Conservation (phyloP, 2,329 filamentous ascomycete genomes). For the Ophiocordyceps unilateralis region DNA sequence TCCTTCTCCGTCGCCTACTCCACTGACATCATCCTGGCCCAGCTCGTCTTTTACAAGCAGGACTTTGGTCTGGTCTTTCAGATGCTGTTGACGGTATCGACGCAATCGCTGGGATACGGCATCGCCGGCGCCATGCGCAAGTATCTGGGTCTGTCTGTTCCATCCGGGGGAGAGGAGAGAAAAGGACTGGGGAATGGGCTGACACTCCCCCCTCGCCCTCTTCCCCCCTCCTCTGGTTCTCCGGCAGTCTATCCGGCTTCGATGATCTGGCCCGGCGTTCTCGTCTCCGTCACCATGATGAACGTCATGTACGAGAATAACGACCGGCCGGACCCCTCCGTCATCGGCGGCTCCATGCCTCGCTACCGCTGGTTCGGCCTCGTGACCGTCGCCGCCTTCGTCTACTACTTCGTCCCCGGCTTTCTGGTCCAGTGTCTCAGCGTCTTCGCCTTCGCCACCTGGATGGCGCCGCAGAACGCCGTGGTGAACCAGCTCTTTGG, state of each 20-base stretch:
- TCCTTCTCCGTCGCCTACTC: conserved; percentile 55
- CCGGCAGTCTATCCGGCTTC: conserved; percentile 41
- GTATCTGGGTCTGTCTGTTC: conserved; percentile 33
- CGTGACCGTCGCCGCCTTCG: conserved; percentile 37
- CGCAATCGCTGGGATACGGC: conserved; percentile 52
- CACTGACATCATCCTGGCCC: conserved; percentile 56
- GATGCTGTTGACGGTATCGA: conserved; percentile 47
- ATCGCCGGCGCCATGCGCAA: conserved; percentile 50
- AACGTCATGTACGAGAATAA: conserved; percentile 54
- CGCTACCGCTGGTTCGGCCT: conserved; percentile 48
- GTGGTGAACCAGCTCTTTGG: conserved; percentile 61
- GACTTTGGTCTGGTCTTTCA: conserved; percentile 51
- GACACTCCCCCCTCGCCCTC: background rate
- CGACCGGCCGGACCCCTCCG: conserved; percentile 27
- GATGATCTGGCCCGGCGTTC: conserved; percentile 58
- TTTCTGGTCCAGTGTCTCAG: conserved; percentile 53
- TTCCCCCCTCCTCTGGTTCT: conserved; percentile 1
- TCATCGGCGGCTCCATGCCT: conserved; percentile 47
- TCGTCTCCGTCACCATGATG: conserved; percentile 51
- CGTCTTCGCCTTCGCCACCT: conserved; percentile 54
- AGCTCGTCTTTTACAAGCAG: conserved; percentile 55
- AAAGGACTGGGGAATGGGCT: no score
- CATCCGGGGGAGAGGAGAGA: background rate
- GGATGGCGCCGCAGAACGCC: conserved; percentile 51
- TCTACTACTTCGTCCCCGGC: conserved; percentile 54